phyloP scores from a whole-genome alignment of 345 rosid species.

The Lepidium didymum region DNA sequence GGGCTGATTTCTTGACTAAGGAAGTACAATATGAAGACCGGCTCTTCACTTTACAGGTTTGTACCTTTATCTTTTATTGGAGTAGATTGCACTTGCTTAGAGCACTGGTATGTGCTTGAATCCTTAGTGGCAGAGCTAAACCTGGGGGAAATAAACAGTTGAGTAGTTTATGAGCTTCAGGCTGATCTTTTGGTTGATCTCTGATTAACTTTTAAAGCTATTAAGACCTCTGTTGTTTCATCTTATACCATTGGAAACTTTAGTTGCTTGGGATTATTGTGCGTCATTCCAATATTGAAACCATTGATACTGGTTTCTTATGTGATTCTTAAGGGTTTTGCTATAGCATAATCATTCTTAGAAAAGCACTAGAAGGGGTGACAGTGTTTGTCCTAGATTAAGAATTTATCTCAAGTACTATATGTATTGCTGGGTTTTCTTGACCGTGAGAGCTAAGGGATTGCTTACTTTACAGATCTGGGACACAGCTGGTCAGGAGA shows the following conservation, averaged over 20 bases:
- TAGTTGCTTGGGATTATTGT: not conserved
- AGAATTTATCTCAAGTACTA: not conserved
- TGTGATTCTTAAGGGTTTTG: not conserved
- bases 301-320: not conserved
- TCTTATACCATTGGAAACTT: not conserved
- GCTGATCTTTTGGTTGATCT: not conserved
- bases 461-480: slow-evolving; percentile 45
- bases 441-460: not conserved
- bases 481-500: slow-evolving; percentile 95
- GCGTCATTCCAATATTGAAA: not conserved
- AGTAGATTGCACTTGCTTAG: not conserved
- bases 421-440: not conserved
- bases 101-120: not conserved
- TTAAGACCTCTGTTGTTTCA: not conserved
- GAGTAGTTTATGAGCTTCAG: not conserved
- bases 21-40: slow-evolving; percentile 89
- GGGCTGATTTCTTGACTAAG: slow-evolving; percentile 92
- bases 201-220: not conserved
- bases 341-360: not conserved
- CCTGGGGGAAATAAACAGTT: not conserved
- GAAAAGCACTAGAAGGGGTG: not conserved
- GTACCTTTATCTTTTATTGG: not conserved
- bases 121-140: not conserved
- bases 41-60: slow-evolving; percentile 88
- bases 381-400: not conserved